Conservation (phyloP, 1,139 yeast species). For the Kodamaea sp. region DNA sequence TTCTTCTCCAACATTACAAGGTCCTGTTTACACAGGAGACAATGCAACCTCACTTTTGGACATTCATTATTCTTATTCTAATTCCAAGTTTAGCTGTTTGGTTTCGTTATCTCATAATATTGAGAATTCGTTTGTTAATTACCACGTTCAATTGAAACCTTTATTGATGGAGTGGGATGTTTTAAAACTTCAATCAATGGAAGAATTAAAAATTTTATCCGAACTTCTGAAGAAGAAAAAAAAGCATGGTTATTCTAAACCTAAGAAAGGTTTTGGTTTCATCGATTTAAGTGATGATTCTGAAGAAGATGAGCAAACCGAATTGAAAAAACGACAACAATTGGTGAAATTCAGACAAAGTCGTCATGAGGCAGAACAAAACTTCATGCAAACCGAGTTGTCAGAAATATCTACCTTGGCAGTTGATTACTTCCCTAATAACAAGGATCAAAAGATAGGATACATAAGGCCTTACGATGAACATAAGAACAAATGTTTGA, state of each 20-base stretch:
- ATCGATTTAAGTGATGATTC: conserved; percentile 25
- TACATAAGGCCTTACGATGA: conserved; percentile 1
- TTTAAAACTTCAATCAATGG: not conserved
- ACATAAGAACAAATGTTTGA: too few species aligned
- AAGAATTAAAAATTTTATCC: not conserved
- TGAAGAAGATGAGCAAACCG: conserved; percentile 3
- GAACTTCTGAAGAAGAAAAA: conserved; percentile 1
- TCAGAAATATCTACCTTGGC: conserved; percentile 13
- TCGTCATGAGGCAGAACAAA: conserved; percentile 6
- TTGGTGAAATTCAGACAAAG: not conserved
- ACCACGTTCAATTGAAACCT: conserved; percentile 32
- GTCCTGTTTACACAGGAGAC: conserved; percentile 19
- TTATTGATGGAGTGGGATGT: conserved; percentile 24
- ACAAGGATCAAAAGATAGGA: not conserved
- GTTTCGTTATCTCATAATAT: conserved; percentile 16
- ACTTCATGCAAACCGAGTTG: conserved; percentile 15
- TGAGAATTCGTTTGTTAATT: conserved; percentile 17
- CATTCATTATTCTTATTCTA: conserved; percentile 15
- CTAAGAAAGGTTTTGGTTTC: conserved; percentile 39
- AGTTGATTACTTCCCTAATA: conserved; percentile 12
- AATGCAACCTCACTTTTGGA: conserved; percentile 14
- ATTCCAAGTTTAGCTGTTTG: conserved; percentile 17
- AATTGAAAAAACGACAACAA: not conserved
- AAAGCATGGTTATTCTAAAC: conserved; percentile 23
- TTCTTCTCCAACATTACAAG: conserved; percentile 19